Evolutionary conservation across 1,284 basidiomycete species (phyloP).

Genomic region (Marasmius oreades): DNA sequence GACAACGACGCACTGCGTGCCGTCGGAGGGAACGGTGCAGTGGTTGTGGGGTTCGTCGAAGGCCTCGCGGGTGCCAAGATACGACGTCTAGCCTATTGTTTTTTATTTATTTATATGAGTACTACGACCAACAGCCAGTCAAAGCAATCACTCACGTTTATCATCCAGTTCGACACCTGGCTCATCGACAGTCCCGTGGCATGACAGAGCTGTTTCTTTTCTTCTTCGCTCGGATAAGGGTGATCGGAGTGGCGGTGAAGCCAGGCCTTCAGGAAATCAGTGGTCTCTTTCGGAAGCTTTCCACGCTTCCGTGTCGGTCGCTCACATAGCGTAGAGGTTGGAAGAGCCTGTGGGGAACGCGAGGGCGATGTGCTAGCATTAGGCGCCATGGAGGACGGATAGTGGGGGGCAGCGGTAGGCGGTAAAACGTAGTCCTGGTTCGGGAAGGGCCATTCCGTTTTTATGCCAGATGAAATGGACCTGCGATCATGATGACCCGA

Average conservation of each 20-base stretch:
- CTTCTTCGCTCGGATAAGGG: constrained; percentile 87
- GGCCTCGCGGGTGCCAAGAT: constrained; percentile 79
- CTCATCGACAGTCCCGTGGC: constrained; percentile 84
- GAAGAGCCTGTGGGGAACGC: constrained; percentile 49
- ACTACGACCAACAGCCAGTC: constrained; percentile 6
- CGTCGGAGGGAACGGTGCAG: constrained; percentile 58
- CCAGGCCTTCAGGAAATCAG: constrained; percentile 89
- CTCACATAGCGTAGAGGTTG: constrained; percentile 60
- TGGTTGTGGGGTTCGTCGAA: constrained; percentile 69
- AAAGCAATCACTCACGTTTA: constrained; percentile 60
- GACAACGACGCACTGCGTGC: constrained; percentile 42
- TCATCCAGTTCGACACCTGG: constrained; percentile 91
- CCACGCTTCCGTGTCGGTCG: constrained; percentile 77
- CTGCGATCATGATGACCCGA: constrained; percentile 65
- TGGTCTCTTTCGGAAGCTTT: constrained; percentile 87
- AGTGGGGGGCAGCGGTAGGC: constrained; percentile 30
- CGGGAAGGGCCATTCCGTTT: constrained; percentile 48
- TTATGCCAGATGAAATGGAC: constrained; percentile 43
- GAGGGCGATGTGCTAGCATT: constrained; percentile 43
- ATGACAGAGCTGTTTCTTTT: constrained; percentile 85
- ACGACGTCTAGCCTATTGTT: constrained; percentile 64
- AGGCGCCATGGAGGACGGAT: constrained; percentile 38
- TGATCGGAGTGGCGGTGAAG: constrained; percentile 85
- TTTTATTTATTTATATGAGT: constrained; percentile 1
- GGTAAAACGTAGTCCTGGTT: constrained; percentile 40